Evolutionary conservation across 179 eudicot species (phyloP).

Genomic region (Silene coronaria): DNA sequence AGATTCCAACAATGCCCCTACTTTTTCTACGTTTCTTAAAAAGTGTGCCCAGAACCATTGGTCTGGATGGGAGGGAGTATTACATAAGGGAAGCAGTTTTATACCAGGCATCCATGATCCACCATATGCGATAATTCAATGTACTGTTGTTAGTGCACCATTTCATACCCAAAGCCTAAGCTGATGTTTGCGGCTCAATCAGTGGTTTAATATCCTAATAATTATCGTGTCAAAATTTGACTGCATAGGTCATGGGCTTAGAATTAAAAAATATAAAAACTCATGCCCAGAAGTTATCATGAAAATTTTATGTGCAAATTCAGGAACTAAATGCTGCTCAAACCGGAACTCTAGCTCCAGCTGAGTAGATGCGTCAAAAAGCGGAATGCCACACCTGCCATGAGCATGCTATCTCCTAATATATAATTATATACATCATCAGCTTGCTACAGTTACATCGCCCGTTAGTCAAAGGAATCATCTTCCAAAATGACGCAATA

Average conservation of each 20-base stretch:
- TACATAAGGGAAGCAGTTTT: too few relatives aligned
- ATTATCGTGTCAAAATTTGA: background rate
- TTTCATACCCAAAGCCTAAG: too few relatives aligned
- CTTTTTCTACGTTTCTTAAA: too few relatives aligned
- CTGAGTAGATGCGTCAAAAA: background rate
- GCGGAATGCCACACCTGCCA: background rate
- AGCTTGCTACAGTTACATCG: background rate
- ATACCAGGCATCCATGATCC: too few relatives aligned
- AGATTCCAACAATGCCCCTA: too few relatives aligned
- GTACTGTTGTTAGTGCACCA: too few relatives aligned
- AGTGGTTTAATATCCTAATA: too few relatives aligned
- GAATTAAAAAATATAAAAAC: background rate
- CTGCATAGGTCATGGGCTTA: background rate
- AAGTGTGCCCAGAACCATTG: too few relatives aligned
- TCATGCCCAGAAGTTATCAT: background rate
- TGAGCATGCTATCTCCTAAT: background rate
- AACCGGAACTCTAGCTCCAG: background rate
- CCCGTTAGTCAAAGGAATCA: constrained; percentile 1
- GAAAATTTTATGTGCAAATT: background rate
- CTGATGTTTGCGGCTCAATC: too few relatives aligned
- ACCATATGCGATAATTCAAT: constrained; percentile 1
- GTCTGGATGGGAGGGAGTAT: too few relatives aligned
- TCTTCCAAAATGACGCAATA: background rate
- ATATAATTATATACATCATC: background rate
- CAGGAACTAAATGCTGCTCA: background rate